Evolutionary conservation across 305 asterid genomes (phyloP).

Genomic region (Fraxinus paxiana): DNA sequence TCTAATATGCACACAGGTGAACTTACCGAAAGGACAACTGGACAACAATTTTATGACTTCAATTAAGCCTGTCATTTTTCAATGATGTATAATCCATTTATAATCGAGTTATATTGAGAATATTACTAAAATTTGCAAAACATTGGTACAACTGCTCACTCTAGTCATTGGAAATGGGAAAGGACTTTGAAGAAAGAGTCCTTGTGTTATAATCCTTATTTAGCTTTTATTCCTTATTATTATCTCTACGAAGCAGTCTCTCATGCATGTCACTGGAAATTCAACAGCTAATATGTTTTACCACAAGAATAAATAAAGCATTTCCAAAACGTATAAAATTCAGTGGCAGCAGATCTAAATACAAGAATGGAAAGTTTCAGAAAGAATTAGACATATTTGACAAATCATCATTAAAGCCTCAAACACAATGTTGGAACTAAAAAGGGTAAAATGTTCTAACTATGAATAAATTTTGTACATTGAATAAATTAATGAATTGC

Average conservation of each 20-base stretch:
- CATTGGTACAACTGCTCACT: not conserved
- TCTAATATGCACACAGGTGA: not conserved
- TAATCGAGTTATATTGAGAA: not conserved
- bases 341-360: conserved; percentile 7
- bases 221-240: not conserved
- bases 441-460: not conserved
- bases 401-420: conserved; percentile 16
- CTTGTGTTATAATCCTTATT: not conserved
- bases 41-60: not conserved
- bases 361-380: conserved; percentile 14
- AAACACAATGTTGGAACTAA: conserved; percentile 11
- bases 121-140: not conserved
- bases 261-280: not conserved
- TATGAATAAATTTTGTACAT: not conserved
- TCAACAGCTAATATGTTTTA: conserved; percentile 10
- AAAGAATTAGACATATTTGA: conserved; percentile 5
- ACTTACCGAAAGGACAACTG: not conserved
- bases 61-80: not conserved
- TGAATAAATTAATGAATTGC: not conserved
- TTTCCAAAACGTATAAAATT: not conserved
- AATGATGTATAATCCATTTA: not conserved
- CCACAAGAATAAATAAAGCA: conserved; percentile 8
- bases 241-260: conserved; percentile 11
- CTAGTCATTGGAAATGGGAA: not conserved
- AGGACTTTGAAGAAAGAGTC: not conserved